phyloP scores from a whole-genome alignment of 345 rosid genomes.

The Nephelium lappaceum region DNA sequence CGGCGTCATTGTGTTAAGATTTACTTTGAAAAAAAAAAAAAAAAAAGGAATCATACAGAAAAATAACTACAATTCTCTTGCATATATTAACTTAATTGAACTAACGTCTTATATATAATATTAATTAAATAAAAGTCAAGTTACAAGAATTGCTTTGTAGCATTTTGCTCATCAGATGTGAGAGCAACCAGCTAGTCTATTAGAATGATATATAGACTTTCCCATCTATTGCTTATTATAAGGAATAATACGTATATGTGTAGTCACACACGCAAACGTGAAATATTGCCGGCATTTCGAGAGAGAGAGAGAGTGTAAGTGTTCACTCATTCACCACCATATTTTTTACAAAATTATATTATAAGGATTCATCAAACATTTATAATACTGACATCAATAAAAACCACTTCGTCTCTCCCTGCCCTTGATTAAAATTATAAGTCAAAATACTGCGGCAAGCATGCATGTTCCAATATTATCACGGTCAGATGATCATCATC shows the following conservation, averaged over 20 bases:
- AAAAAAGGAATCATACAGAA: too few species aligned
- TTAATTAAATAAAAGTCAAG: background rate
- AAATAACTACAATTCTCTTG: background rate
- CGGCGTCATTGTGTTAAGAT: too few species aligned
- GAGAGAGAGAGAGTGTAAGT: constrained; percentile 5
- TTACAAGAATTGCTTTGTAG: background rate
- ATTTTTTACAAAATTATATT: constrained; percentile 30
- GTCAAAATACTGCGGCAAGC: constrained; percentile 35
- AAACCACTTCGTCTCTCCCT: constrained; percentile 7
- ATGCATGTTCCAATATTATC: constrained; percentile 55
- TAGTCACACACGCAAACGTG: background rate
- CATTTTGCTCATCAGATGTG: background rate
- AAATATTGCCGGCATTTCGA: background rate
- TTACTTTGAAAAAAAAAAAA: too few species aligned
- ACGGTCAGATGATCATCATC: constrained; percentile 30
- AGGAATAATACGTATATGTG: background rate
- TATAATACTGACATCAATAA: background rate
- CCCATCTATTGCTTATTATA: background rate
- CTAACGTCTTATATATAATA: background rate
- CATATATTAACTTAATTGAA: background rate
- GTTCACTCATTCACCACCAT: constrained; percentile 29
- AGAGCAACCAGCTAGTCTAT: too few species aligned
- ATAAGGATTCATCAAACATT: constrained; percentile 25
- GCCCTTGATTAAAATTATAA: constrained; percentile 29
- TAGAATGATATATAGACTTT: background rate